Evolutionary conservation across 257 asterid species (phyloP), one percentile per base, ranked within the genome.

Genomic region (Capsicum baccatum): DNA sequence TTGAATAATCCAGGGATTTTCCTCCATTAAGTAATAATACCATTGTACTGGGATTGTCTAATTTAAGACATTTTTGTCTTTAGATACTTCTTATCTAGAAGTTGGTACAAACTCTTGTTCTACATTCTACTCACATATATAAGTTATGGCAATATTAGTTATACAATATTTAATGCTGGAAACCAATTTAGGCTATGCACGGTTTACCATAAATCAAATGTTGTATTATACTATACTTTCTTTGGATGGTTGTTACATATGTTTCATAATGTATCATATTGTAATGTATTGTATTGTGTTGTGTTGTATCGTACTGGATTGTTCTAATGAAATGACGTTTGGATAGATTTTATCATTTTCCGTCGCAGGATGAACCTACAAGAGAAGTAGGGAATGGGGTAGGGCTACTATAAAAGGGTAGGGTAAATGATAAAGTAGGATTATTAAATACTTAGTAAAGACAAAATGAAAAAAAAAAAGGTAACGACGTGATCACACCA

Each of bases 131-230:
- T 68, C 14, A 39, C 78, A 37, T 68, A 15, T 68, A 39, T 39
- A 39, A 37, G 26, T 37, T 37, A 15, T 15, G 78, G 52, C 54
- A 68, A 39, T 68, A 37, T 68, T 68, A 39, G 15, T 35, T 35
- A 33, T 35, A 67, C 74, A 67, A 7, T 35, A 35, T 67, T 14
- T 35, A 37, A 35, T 67, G 21, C 50, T 39, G 21, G 19, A 67
- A 67, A 67, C 12, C 74, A 67, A 35, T 67, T 35, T 67, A 13
- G 11, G 21, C 81, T 52, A 8, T 11, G 39, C 39, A 47, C 9
- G 74, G 74, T 14, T 67, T 67, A 67, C n/a, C 74, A 64, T 67
- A 67, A 67, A 67, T 67, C 19, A 14, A 33, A 67, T 48, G 5
- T 67, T 35, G 21, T 67, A 8, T 19, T 62, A 19, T 13, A 62